Evolutionary conservation across 192 early-diverging fungal genomes (phyloP).

Genomic region (Chytriomyces sp.): DNA sequence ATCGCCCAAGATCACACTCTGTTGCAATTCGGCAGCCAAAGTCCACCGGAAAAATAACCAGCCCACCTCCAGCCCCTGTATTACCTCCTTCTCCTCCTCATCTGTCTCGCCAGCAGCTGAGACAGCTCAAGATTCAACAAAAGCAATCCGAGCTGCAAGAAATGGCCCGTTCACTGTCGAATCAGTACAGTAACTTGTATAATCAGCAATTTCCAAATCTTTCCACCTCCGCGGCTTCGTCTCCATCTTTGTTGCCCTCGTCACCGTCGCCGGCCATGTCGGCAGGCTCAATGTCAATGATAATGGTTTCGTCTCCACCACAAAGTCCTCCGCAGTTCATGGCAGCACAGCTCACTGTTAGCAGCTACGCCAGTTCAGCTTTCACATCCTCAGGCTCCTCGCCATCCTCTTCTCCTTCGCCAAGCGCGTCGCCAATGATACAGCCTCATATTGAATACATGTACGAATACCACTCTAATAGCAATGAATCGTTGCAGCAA

Average conservation of each 20-base stretch:
- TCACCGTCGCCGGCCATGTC: background rate
- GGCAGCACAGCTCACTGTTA: background rate
- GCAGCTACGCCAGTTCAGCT: background rate
- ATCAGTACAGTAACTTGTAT: slow-evolving; percentile 7
- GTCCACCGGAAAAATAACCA: no score
- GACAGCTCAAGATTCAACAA: slow-evolving; percentile 25
- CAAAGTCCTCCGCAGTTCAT: background rate
- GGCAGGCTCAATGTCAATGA: background rate
- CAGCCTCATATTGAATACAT: slow-evolving; percentile 1
- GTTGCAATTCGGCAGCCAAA: no score
- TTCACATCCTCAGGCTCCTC: background rate
- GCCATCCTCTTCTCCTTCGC: background rate
- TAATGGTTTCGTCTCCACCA: background rate
- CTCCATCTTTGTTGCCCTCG: background rate
- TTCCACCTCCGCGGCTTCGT: no score
- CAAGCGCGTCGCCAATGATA: background rate
- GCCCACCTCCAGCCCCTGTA: no score
- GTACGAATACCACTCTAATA: background rate
- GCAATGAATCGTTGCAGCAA: background rate
- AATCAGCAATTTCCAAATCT: slow-evolving; percentile 2
- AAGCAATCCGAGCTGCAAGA: slow-evolving; percentile 32
- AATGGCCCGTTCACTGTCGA: slow-evolving; percentile 16
- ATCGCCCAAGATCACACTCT: background rate
- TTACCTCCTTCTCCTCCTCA: slow-evolving; percentile 29
- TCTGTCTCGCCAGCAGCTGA: slow-evolving; percentile 19